These are phyloP conservation scores for Musa troglodytarum DNA, from an alignment of 176 grass and related monocot species.

Conservation along the genomic window DNA sequence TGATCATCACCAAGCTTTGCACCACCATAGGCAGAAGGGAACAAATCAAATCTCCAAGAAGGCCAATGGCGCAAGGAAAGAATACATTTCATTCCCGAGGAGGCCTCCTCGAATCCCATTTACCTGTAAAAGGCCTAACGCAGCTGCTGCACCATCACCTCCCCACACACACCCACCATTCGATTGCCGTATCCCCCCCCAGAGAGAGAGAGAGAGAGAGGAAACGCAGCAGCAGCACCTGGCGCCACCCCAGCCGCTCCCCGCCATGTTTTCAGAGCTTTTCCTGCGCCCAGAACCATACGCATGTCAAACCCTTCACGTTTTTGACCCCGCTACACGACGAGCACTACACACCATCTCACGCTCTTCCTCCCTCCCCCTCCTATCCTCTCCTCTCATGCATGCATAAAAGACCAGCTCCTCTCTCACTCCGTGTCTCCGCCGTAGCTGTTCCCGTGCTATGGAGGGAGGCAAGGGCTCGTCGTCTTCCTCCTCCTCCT, in stretches of 20 bases:
- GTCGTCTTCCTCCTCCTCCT: neutral
- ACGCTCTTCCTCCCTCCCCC: slow-evolving; percentile 4
- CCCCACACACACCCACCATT: neutral
- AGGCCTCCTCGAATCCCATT: neutral
- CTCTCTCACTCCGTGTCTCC: neutral
- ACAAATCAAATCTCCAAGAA: slow-evolving; percentile 35
- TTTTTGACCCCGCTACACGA: slow-evolving; percentile 11
- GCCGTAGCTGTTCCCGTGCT: neutral
- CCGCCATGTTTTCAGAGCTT: slow-evolving; percentile 57
- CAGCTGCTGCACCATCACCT: too few relatives aligned
- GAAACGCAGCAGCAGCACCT: slow-evolving; percentile 31
- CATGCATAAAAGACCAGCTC: slow-evolving; percentile 29
- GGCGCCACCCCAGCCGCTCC: slow-evolving; percentile 39
- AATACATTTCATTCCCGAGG: slow-evolving; percentile 74
- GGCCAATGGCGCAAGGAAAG: slow-evolving; percentile 29
- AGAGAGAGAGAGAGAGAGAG: neutral
- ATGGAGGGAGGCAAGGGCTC: slow-evolving; percentile 30
- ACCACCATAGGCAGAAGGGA: slow-evolving; percentile 7
- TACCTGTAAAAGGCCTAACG: too few relatives aligned
- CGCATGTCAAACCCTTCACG: slow-evolving; percentile 42
- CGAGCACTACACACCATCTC: neutral
- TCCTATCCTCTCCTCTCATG: slow-evolving; percentile 7
- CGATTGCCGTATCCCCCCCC: neutral
- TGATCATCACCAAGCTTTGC: too few relatives aligned
- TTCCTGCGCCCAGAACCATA: slow-evolving; percentile 38